phyloP scores from a whole-genome alignment of 768 basidiomycete species.

The Amanita exitialis region DNA sequence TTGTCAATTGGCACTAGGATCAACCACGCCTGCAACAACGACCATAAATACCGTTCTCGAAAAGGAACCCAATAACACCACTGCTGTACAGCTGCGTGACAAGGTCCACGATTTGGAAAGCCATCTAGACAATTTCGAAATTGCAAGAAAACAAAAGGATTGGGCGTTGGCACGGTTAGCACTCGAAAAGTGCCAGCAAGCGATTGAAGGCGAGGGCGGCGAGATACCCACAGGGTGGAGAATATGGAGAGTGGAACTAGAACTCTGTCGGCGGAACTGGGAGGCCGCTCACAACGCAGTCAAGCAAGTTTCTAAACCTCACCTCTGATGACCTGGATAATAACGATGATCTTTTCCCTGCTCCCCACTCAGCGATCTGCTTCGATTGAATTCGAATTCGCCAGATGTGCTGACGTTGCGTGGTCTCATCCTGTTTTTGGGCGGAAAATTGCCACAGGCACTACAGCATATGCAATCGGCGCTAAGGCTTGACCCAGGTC shows the following conservation, averaged over 20 bases:
- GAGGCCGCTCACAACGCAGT: conserved; percentile 68
- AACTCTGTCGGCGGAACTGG: conserved; percentile 60
- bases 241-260: conserved; percentile 68
- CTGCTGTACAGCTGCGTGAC: conserved; percentile 49
- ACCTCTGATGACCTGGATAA: not conserved
- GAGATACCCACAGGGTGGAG: conserved; percentile 77
- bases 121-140: conserved; percentile 56
- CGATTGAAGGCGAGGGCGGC: conserved; percentile 65
- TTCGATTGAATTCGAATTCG: conserved; percentile 61
- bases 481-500: conserved; percentile 69
- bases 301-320: conserved; percentile 38
- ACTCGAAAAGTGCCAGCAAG: conserved; percentile 66
- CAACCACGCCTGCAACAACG: conserved; percentile 54
- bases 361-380: conserved; percentile 46
- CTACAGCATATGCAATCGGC: conserved; percentile 63
- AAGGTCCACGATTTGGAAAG: conserved; percentile 52
- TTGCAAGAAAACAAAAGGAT: conserved; percentile 46
- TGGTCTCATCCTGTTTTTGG: conserved; percentile 70
- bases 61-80: conserved; percentile 51
- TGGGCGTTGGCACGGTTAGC: conserved; percentile 77
- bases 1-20: conserved; percentile 76
- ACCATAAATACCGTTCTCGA: conserved; percentile 52
- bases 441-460: conserved; percentile 60
- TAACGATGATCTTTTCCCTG: conserved; percentile 5
- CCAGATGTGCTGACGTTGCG: conserved; percentile 74